Base-by-base conservation (phyloP, 2,329 filamentous ascomycete species). In the Lanzia echinophila region DNA sequence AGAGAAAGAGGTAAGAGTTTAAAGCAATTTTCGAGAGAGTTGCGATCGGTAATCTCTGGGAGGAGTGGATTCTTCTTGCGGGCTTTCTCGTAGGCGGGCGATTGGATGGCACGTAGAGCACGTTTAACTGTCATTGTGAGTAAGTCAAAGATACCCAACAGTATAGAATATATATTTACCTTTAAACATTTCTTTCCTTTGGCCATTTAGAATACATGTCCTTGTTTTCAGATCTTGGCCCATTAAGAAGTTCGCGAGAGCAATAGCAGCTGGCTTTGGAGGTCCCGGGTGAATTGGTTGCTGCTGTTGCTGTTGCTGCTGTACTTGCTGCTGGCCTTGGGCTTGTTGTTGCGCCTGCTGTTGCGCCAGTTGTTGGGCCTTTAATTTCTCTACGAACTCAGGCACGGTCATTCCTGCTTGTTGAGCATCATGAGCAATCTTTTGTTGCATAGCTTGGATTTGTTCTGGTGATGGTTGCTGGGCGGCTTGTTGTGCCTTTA, bases 161-260 rank as follows among this genome's bases (percentile, higher is more conserved):
- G 22, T 41, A 15, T 42, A n/a, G 46, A 44, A 24, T 42, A 45
- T 47, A 36, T 2, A 13, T 68, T 47, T 76, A 92, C 90, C 90
- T 79, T 86, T 87, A 73, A 99, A 97, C 88, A 99, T 95, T 62
- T 99, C 92, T 74, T 96, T 97, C 66, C 94, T 83, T 78, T 96
- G 91, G 65, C 94, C 94, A 62, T 96, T 91, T 61, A 97, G 81
- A 60, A 99, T 95, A 69, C 88, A 92, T 17, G 91, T 96, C 59
- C 94, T 80, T 17, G 82, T 79, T 79, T 99, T 99, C 60, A 99
- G 74, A 56, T 94, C 82, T 73, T 96, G 91, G 55, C 79, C 72
- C 62, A 84, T 84, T 56, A 99, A 75, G 73, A 95, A 99, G 66
- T 89, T 86, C 62, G 94, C 95, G 52, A 99, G 80, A 8, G 91